Conservation (phyloP, 495 filamentous ascomycete genomes). For the Penicillium robsamsonii region DNA sequence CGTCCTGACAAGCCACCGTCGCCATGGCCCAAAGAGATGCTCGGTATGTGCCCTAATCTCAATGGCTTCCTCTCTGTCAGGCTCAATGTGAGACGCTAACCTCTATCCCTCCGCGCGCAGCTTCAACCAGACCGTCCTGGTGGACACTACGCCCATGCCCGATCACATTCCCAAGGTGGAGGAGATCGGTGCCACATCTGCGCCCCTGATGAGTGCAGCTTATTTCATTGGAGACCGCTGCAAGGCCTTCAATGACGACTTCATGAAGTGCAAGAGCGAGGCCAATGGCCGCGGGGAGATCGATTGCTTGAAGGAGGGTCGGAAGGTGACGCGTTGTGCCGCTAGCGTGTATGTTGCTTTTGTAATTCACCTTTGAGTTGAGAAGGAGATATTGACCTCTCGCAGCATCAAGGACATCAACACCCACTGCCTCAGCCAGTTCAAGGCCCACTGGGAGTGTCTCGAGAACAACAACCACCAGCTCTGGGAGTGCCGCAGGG, state of each 20-base stretch:
- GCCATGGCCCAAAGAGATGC: constrained; percentile 52
- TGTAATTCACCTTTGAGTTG: not conserved
- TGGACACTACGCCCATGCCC: constrained; percentile 95
- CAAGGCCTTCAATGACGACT: constrained; percentile 95
- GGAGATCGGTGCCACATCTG: constrained; percentile 88
- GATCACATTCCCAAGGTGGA: constrained; percentile 84
- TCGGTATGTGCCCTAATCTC: constrained; percentile 34
- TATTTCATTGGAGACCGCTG: constrained; percentile 98
- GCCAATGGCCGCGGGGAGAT: constrained; percentile 82
- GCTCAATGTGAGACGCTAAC: constrained; percentile 18
- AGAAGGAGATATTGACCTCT: constrained; percentile 14
- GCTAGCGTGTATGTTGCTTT: constrained; percentile 78
- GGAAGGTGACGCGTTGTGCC: constrained; percentile 94
- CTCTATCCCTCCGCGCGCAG: constrained; percentile 48
- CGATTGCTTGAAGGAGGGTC: constrained; percentile 92
- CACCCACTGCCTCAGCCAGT: constrained; percentile 85
- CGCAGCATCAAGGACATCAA: constrained; percentile 90
- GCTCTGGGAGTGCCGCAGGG: constrained; percentile 80
- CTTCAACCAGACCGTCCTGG: constrained; percentile 87
- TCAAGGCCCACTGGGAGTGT: constrained; percentile 90
- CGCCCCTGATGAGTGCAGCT: constrained; percentile 85
- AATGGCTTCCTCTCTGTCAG: not conserved
- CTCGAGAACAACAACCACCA: constrained; percentile 97
- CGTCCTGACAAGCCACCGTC: constrained; percentile 23
- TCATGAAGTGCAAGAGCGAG: constrained; percentile 97